Evolutionary conservation across 768 basidiomycete genomes (phyloP), one percentile per base, ranked within the genome.

Genomic region (Naganishia vaughanmartiniae): DNA sequence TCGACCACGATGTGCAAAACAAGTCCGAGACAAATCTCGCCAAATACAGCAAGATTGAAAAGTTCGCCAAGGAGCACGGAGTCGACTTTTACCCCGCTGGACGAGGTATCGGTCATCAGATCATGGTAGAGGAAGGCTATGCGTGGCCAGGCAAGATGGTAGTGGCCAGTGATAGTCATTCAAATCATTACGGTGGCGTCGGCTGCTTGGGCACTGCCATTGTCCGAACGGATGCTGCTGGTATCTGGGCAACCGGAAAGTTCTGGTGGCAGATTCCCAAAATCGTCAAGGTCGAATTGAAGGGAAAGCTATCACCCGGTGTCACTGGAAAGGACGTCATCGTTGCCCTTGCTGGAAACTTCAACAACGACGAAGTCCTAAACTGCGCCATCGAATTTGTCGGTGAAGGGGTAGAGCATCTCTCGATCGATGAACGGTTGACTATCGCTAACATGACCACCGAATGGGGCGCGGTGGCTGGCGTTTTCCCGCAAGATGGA

Each of bases 401-500:
- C 0, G 96, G 96, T 14, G 89, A 91, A 39, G 96, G 96, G 30
- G 85, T 97, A 12, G 78, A 86, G 21, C 85, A 87, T 21, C 84
- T 99, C 58, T 82, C 87, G 4, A 86, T 99, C 67, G 95, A 99
- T 77, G 94, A 98, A 75, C 87, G 96, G 51, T 85, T 99, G 55
- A 94, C 95, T 0, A 98, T 98, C 74, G 85, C 93, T n/a, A 98
- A 99, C 81, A 99, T 98, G 96, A 98, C 96, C 6, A 98, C 96
- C 34, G 96, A 99, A 81, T 99, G 96, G 96, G 96, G 96, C 54
- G 96, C 96, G 2, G 86, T 99, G 1, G 93, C 87, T 10, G 96
- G 96, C 36, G 88, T 96, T 9, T 98, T 99, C 84, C 94, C 95
- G 0, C 89, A 92, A 6, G 96, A 99, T 77, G 84, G 87, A 24